Percentiles rank a stretch among this genome's conserved stretches.
These are phyloP conservation scores for Cryphonectria nitschkei DNA, from an alignment of 2,329 filamentous ascomycete species.

Conservation along the genomic window DNA sequence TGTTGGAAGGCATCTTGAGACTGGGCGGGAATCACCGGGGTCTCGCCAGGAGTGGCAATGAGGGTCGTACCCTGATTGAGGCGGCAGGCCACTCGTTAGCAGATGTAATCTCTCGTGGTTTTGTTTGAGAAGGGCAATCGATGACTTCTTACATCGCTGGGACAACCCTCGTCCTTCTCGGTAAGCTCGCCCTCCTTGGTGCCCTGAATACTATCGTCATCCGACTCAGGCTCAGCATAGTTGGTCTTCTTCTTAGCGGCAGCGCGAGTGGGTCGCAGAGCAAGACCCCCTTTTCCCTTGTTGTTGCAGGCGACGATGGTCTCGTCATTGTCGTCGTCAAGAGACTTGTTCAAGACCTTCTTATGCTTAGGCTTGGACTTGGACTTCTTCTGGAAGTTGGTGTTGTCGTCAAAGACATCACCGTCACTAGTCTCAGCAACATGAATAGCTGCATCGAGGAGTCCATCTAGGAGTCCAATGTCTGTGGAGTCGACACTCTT, in stretches of 20 bases:
- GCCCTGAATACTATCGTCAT: not conserved
- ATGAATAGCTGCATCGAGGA: not conserved
- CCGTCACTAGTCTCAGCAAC: not conserved
- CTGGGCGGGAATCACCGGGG: not conserved
- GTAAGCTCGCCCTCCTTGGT: not conserved
- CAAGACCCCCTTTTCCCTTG: not conserved
- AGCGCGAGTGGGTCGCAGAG: not conserved
- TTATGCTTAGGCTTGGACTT: not conserved
- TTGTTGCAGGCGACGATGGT: not conserved
- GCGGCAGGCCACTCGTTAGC: not conserved
- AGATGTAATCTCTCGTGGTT: too few relatives aligned
- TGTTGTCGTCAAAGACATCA: not conserved
- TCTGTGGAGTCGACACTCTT: not conserved
- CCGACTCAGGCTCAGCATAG: not conserved
- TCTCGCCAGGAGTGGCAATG: not conserved
- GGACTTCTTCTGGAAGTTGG: not conserved
- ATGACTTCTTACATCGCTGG: not conserved
- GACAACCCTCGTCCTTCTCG: not conserved
- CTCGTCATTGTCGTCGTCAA: not conserved
- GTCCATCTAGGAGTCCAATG: not conserved
- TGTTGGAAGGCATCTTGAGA: not conserved
- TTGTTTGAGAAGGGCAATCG: not conserved
- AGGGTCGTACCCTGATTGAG: not conserved
- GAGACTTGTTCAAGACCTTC: not conserved
- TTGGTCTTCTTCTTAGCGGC: slow-evolving; percentile 5